Evolutionary conservation across 352 stramenopile species (phyloP).

Genomic region (Globisporangium canariense): DNA sequence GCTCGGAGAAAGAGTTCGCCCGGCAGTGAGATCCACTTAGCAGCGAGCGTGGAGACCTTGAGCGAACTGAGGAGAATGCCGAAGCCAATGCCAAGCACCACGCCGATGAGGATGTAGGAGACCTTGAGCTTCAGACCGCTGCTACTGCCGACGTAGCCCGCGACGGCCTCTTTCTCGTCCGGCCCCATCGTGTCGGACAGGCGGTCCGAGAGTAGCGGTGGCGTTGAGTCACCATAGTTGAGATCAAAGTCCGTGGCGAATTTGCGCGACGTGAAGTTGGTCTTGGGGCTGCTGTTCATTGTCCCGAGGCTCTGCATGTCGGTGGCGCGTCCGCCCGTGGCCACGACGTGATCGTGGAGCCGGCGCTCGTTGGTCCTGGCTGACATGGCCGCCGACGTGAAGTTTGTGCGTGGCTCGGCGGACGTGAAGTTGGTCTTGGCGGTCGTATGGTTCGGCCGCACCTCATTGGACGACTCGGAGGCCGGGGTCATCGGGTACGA

Average conservation of each 20-base stretch:
- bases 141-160: conserved; percentile 25
- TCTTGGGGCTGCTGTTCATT: conserved; percentile 31
- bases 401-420: conserved; percentile 11
- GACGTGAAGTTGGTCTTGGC: conserved; percentile 36
- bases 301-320: conserved; percentile 13
- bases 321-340: background rate
- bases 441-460: conserved; percentile 23
- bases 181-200: conserved; percentile 9
- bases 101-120: conserved; percentile 49
- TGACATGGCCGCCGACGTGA: background rate
- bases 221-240: conserved; percentile 10
- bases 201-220: conserved; percentile 15
- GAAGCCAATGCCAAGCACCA: conserved; percentile 42
- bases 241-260: conserved; percentile 9
- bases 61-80: conserved; percentile 45
- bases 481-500: conserved; percentile 28
- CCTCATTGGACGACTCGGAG: conserved; percentile 18
- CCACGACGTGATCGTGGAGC: conserved; percentile 3
- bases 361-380: background rate
- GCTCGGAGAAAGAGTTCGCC: conserved; percentile 75
- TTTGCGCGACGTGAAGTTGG: conserved; percentile 39
- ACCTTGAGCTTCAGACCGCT: conserved; percentile 52
- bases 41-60: conserved; percentile 35
- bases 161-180: conserved; percentile 4
- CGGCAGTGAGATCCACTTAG: conserved; percentile 58